Evolutionary conservation across 1,284 basidiomycete species (phyloP), one percentile per base, ranked within the genome.

Genomic region (Anthracocystis panici-leucophaei): DNA sequence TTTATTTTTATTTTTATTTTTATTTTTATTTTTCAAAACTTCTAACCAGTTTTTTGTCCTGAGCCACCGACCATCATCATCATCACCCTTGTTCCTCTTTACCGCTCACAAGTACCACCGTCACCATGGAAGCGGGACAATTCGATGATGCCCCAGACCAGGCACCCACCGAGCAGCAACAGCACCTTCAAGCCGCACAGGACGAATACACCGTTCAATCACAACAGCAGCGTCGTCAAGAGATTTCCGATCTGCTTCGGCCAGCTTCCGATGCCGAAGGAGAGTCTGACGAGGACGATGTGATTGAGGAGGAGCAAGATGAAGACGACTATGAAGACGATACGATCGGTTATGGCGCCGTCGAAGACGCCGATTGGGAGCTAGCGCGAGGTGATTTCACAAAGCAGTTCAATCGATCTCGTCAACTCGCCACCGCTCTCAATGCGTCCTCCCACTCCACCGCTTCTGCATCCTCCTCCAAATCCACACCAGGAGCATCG

Each of bases 281-380:
- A 48, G 61, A 67, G 10, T 65, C 65, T 16, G 75, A 70, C 1
- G 61, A 65, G 20, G 49, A 64, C 38, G 38, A 53, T 38, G 1
- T 27, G 9, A n/a, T 25, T 10, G 27, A 61, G 16, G 27, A 61
- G 16, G 66, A 75, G 3, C 57, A 75, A n/a, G 67, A 72, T 5
- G 64, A 72, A 5, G 66, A 79, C 38, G 69, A 75, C n/a, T 45
- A 69, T 6, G 68, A 79, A 27, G 63, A 74, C 20, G 68, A 71
- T 23, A 40, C 61, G 33, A 54, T 45, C 10, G 63, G 65, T 10
- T 66, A 65, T 35, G 83, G 79, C 18, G 69, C 70, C 2, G 81
- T 84, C 29, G 81, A 84, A 41, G 83, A 83, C 60, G 83, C 81
- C 12, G 83, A 84, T 59, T 84, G 83, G 83, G 83, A 84, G 56